Conservation (phyloP, 805 yeast genomes). For the Martiniozyma abietophila region DNA sequence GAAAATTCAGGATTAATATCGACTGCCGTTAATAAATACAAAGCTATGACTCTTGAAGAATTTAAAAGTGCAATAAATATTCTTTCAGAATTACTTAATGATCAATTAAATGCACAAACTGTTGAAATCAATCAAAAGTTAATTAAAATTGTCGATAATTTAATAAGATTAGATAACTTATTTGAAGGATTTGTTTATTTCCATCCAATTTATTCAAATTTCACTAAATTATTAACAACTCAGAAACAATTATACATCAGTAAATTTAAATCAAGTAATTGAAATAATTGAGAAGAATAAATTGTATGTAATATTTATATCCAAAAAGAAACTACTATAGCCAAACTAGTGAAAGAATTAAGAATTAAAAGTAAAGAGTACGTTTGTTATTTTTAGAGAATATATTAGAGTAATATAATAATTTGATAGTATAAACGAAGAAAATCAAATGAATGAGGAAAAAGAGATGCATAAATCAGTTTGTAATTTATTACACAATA, state of each 20-base stretch:
- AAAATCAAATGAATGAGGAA: no score
- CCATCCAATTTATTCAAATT: constrained; percentile 39
- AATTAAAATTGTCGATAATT: constrained; percentile 34
- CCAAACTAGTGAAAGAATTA: no score
- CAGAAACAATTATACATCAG: constrained; percentile 23
- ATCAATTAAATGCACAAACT: background rate
- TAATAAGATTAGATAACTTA: constrained; percentile 41
- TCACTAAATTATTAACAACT: constrained; percentile 32
- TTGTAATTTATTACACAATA: no score
- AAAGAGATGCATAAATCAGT: no score
- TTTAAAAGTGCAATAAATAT: constrained; percentile 32
- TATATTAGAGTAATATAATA: no score
- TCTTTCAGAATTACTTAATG: constrained; percentile 32
- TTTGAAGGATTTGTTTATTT: constrained; percentile 46
- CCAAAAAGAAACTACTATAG: no score
- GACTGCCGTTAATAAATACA: background rate
- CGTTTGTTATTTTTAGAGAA: no score
- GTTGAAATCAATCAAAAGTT: constrained; percentile 22
- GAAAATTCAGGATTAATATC: background rate
- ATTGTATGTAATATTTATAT: no score
- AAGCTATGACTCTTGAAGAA: constrained; percentile 18
- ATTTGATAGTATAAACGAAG: no score
- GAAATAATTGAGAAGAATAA: no score
- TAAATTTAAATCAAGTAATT: background rate
- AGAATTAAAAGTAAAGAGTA: no score